Evolutionary conservation across 2,329 filamentous ascomycete genomes (phyloP), one percentile per base, ranked within the genome.

Genomic region (Coniochaeta pulveracea): DNA sequence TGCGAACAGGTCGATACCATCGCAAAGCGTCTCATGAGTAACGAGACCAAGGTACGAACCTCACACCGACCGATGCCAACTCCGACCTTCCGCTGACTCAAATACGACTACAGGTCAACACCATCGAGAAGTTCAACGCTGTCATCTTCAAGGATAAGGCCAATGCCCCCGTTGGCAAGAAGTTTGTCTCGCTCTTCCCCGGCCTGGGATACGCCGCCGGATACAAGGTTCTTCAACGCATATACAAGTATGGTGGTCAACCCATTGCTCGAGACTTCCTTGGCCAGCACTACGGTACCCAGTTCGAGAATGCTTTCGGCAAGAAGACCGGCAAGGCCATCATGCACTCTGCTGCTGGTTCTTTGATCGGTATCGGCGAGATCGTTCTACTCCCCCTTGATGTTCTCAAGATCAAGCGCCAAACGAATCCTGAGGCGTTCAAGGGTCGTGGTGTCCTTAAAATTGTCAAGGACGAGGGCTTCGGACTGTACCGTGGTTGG

Each of bases 201-300:
- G 91, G 91, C 53, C 74, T 98, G 39, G 91, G 91, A 52, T 98
- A 98, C 58, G 91, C 91, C 37, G 91, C 91, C 36, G 88, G 88
- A 40, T 98, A 98, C 72, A 98, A 98, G 73, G 79, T 96, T 41
- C 75, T 94, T 36, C 91, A 98, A 72, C 73, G 91, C 58, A 77
- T 98, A 55, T 98, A 98, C 74, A 98, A 98, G 66, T 98, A 95
- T 54, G 91, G 91, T 45, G 91, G 91, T 33, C 91, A 98, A 66
- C 91, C 91, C 27, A 84, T 95, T 49, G 88, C 85, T 24, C 80
- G 89, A 35, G 91, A 98, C 62, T 95, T 81, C 61, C 73, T 98
- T 34, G 72, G 73, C 34, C 61, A 71, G 52, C 72, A 96, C 68
- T 80, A 93, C 54, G 81, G 84, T 46, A 69, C 74, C 47, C 69